Percentiles rank a stretch among this genome's conserved stretches.
Evolutionary conservation across 805 yeast genomes (phyloP).

Genomic region (Candida oleophila): DNA sequence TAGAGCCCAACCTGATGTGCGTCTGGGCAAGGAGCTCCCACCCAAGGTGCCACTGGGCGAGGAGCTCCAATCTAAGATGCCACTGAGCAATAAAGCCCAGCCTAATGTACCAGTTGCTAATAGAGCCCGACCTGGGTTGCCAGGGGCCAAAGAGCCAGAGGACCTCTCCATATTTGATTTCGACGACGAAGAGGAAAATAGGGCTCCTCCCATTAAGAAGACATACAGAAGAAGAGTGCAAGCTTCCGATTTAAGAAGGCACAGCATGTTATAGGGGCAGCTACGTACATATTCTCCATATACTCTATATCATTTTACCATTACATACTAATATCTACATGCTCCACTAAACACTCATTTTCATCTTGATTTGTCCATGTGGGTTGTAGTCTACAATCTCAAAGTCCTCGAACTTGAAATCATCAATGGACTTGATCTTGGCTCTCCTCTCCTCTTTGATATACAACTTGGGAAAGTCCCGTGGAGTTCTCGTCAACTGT

Average conservation of each 20-base stretch:
- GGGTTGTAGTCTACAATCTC: constrained; percentile 79
- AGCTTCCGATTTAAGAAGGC: constrained; percentile 8
- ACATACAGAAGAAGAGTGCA: constrained; percentile 4
- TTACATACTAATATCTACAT: no score
- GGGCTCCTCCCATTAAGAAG: not conserved
- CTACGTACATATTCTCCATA: not conserved
- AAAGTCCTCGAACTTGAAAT: constrained; percentile 85
- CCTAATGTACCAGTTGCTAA: no score
- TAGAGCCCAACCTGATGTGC: not conserved
- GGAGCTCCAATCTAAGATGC: not conserved
- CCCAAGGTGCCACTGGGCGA: no score
- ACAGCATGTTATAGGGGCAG: constrained; percentile 7
- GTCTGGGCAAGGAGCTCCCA: no score
- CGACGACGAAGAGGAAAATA: constrained; percentile 17
- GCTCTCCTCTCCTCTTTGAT: constrained; percentile 55
- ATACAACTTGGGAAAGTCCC: constrained; percentile 72
- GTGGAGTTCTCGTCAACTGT: constrained; percentile 75
- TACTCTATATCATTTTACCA: no score
- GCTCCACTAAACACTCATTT: constrained; percentile 79
- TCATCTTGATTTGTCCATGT: constrained; percentile 83
- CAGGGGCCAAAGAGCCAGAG: not conserved
- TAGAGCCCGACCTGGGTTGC: no score
- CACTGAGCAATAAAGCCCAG: no score
- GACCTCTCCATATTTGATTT: constrained; percentile 44
- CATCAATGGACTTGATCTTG: constrained; percentile 70